Conservation (phyloP, 305 asterid genomes). For the Galium porrigens region DNA sequence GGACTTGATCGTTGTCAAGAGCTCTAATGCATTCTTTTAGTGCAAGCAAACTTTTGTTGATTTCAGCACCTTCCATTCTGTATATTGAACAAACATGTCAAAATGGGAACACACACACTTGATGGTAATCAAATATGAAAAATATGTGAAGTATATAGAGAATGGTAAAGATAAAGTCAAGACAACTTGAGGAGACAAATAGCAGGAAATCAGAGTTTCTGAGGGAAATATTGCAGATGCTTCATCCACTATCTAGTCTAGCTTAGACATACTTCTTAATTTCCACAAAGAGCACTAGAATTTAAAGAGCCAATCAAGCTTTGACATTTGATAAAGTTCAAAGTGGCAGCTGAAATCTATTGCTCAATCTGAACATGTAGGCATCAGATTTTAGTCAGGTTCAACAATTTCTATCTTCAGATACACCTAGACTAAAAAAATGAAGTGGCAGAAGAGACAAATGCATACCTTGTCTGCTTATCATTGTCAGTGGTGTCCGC, state of each 20-base stretch:
- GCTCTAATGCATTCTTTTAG: constrained; percentile 96
- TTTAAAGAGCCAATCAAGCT: background rate
- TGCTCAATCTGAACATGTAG: background rate
- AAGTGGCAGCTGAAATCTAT: constrained; percentile 4
- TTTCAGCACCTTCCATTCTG: constrained; percentile 99
- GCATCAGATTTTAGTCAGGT: background rate
- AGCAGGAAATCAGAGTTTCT: background rate
- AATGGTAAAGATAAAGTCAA: background rate
- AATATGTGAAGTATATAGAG: background rate
- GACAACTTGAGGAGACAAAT: background rate
- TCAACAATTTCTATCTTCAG: background rate
- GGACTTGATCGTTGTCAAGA: constrained; percentile 91
- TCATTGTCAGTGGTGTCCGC: constrained; percentile 98
- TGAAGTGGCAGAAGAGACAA: background rate
- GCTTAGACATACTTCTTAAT: background rate
- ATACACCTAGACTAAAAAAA: background rate
- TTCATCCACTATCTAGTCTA: background rate
- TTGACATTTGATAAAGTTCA: background rate
- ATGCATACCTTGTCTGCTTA: constrained; percentile 73
- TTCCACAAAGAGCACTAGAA: background rate
- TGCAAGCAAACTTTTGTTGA: constrained; percentile 93
- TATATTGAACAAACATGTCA: constrained; percentile 14
- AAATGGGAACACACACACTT: background rate
- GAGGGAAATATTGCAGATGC: background rate
- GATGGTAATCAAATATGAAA: background rate